Evolutionary conservation across 2,329 filamentous ascomycete species (phyloP).

Genomic region (Raffaelea ambrosiae): DNA sequence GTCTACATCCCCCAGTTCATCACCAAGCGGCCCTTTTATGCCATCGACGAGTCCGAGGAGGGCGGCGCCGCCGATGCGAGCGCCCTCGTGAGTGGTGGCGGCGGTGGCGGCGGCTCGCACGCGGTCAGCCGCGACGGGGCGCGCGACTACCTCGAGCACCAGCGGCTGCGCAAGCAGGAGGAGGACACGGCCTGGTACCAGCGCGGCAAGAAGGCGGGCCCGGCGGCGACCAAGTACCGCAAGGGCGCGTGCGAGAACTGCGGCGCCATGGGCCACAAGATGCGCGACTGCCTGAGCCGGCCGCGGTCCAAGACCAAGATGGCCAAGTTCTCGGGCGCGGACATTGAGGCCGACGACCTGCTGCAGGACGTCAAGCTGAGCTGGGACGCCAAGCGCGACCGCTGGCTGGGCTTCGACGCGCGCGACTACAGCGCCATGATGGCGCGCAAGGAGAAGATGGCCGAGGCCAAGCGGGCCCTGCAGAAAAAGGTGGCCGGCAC

Average conservation of each 20-base stretch:
- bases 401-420: slow-evolving; percentile 97
- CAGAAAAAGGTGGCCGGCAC: slow-evolving; percentile 40
- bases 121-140: slow-evolving; percentile 14
- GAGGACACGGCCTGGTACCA: slow-evolving; percentile 86
- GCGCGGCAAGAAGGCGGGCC: slow-evolving; percentile 72
- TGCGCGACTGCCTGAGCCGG: slow-evolving; percentile 83
- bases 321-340: slow-evolving; percentile 82
- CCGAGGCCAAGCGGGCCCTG: slow-evolving; percentile 56
- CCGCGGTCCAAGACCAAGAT: slow-evolving; percentile 77
- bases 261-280: slow-evolving; percentile 92
- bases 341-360: slow-evolving; percentile 88
- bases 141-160: slow-evolving; percentile 83
- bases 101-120: slow-evolving; percentile 19
- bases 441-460: slow-evolving; percentile 79
- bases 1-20: slow-evolving; percentile 98
- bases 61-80: slow-evolving; percentile 17
- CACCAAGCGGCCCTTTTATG: slow-evolving; percentile 95
- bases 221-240: slow-evolving; percentile 90
- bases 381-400: slow-evolving; percentile 95
- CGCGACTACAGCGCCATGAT: slow-evolving; percentile 81
- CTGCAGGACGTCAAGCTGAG: slow-evolving; percentile 79
- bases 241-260: slow-evolving; percentile 99
- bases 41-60: slow-evolving; percentile 52
- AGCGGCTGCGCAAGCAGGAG: slow-evolving; percentile 72
- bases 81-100: slow-evolving; percentile 33